A percentile compares a stretch with the other conserved stretches of the same genome.
These are phyloP conservation scores for Alnus glutinosa DNA, from an alignment of 306 rosid species.

Conservation along the genomic window DNA sequence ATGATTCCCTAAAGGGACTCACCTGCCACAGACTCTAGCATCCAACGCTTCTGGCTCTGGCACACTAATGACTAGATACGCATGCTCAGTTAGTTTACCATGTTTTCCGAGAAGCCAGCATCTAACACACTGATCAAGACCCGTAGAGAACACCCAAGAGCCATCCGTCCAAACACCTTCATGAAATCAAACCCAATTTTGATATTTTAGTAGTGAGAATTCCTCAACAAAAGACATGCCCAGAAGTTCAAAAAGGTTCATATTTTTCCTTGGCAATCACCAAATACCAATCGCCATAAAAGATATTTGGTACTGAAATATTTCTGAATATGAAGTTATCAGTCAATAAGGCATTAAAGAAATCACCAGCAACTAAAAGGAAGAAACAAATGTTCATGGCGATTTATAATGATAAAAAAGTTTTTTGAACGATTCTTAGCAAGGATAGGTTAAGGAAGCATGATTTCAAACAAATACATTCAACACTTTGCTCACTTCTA, in stretches of 20 bases:
- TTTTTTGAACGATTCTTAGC: neutral
- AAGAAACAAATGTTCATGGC: neutral
- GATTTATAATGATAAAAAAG: neutral
- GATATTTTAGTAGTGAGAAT: slow-evolving; percentile 9
- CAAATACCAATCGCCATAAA: neutral
- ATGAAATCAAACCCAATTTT: slow-evolving; percentile 30
- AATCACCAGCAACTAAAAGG: neutral
- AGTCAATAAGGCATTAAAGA: neutral
- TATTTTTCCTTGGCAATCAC: slow-evolving; percentile 4
- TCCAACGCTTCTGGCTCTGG: slow-evolving; percentile 95
- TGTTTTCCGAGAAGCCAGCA: slow-evolving; percentile 67
- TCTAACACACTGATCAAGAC: slow-evolving; percentile 95
- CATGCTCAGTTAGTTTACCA: slow-evolving; percentile 58
- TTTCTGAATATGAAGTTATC: neutral
- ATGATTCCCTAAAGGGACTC: neutral
- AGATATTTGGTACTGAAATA: neutral
- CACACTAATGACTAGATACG: slow-evolving; percentile 67
- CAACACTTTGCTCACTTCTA: neutral
- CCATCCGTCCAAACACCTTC: slow-evolving; percentile 98
- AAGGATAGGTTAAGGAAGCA: neutral
- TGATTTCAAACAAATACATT: neutral
- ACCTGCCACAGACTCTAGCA: slow-evolving; percentile 81
- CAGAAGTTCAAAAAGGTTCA: neutral
- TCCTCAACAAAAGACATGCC: slow-evolving; percentile 14
- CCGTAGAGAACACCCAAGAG: slow-evolving; percentile 91